These are phyloP conservation scores for Claviceps lovelessii DNA, from an alignment of 2,329 filamentous ascomycete genomes.

Conservation along the genomic window DNA sequence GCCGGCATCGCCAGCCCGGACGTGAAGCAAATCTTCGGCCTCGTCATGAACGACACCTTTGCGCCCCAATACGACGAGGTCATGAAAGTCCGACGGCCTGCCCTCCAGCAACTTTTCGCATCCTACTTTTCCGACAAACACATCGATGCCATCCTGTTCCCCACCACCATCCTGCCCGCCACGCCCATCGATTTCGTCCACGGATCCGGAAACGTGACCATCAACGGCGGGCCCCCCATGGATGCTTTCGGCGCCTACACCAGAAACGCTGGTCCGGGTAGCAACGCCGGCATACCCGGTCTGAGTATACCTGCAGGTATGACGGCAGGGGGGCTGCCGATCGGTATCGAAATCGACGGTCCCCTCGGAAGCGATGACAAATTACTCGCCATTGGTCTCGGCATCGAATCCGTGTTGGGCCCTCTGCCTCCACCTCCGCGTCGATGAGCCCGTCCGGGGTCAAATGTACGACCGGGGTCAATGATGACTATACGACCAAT, in stretches of 20 bases:
- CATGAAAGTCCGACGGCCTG: constrained; percentile 7
- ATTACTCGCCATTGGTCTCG: constrained; percentile 6
- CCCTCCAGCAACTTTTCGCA: constrained; percentile 7
- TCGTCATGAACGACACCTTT: constrained; percentile 1
- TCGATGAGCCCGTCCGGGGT: no score
- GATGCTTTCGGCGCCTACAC: constrained; percentile 6
- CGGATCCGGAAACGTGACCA: constrained; percentile 7
- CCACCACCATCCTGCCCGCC: constrained; percentile 8
- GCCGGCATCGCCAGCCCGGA: constrained; percentile 4
- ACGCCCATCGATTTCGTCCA: constrained; percentile 5
- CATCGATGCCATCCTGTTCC: constrained; percentile 8
- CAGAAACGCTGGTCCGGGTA: constrained; percentile 6
- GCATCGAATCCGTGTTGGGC: constrained; percentile 7
- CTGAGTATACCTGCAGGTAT: constrained; percentile 7
- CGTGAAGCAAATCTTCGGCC: not conserved
- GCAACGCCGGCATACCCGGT: constrained; percentile 9
- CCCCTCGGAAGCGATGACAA: constrained; percentile 6
- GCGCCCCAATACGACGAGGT: constrained; percentile 4
- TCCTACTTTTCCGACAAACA: constrained; percentile 4
- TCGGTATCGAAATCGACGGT: constrained; percentile 9
- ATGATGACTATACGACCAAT: no score
- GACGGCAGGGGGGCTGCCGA: constrained; percentile 4
- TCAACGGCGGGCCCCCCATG: constrained; percentile 8
- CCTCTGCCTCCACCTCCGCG: constrained; percentile 3
- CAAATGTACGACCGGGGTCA: no score